Base-by-base conservation (phyloP, 257 asterid genomes). In the Mentha longifolia region DNA sequence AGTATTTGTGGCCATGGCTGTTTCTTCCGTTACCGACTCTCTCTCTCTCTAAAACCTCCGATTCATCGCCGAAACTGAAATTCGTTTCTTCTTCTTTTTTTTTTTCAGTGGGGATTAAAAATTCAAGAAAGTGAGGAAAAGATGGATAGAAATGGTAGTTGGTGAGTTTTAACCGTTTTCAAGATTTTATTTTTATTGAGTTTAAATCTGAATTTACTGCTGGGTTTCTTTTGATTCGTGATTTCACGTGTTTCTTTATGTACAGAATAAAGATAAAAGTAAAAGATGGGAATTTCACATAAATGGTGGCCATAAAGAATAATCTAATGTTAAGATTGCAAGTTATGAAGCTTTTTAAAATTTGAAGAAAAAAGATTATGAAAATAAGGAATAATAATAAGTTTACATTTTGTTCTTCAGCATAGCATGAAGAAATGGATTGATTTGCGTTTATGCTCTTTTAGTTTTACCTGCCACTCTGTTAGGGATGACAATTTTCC, bases 1-100 rank as follows among this genome's bases (percentile, higher is more conserved):
- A 64, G 74, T 39, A 65, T 76, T 51, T 64, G 91, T 30, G 19
- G 92, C 83, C 94, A 85, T 87, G 55, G 22, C 67, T 74, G 22
- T 42, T 67, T 55, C 56, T 28, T 74, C 76, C 47, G 72, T 56
- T 57, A 46, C 67, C 20, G 52, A 65, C 42, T 66, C 72, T n/a
- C n/a, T 10, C 43, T 50, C 67, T 69, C 54, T 58, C 28, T 5
- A 28, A 64, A 59, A 13, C 70, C 57, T 10, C 47, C 20, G 61
- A 3, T 28, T 28, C 3, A 28, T 28, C 31, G 25, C 25, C 2
- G 25, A 22, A 30, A 17, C 52, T 14, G 20, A 13, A 3, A 50
- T 69, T 10, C 47, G 13, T 74, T 68, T 12, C 19, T 57, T 66
- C 14, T 58, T 61, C 62, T 57, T 60, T 59, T 59, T 50, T 1